Percentiles rank a stretch among this genome's conserved stretches.
Evolutionary conservation across 192 early-diverging fungal genomes (phyloP).

Genomic region (Nowakowskiella sp.): DNA sequence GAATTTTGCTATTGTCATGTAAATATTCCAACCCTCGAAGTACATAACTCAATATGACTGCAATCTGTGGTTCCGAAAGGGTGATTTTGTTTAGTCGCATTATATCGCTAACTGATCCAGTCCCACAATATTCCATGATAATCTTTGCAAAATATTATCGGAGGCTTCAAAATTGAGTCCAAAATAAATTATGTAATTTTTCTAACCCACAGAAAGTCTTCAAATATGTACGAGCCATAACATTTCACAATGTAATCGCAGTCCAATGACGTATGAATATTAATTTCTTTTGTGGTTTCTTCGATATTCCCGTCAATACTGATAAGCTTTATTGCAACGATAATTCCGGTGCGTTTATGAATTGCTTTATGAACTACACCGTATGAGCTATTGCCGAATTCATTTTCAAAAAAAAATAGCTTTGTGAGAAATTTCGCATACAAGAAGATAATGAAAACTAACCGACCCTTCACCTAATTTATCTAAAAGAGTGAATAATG

Average conservation of each 20-base stretch:
- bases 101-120: slow-evolving; percentile 47
- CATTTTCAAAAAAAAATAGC: too few species aligned
- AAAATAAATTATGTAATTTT: background rate
- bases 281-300: slow-evolving; percentile 45
- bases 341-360: slow-evolving; percentile 30
- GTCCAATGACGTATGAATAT: slow-evolving; percentile 40
- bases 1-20: slow-evolving; percentile 49
- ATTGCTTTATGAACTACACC: slow-evolving; percentile 50
- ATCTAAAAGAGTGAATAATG: slow-evolving; percentile 20
- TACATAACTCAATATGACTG: slow-evolving; percentile 37
- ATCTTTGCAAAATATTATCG: slow-evolving; percentile 29
- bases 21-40: slow-evolving; percentile 49
- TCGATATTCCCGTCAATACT: slow-evolving; percentile 39
- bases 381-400: too few species aligned
- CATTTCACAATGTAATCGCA: slow-evolving; percentile 40
- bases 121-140: slow-evolving; percentile 55
- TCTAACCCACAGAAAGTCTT: slow-evolving; percentile 41
- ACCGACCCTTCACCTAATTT: slow-evolving; percentile 39
- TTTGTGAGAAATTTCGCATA: too few species aligned
- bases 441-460: too few species aligned
- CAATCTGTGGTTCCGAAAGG: slow-evolving; percentile 44
- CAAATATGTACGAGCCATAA: slow-evolving; percentile 41
- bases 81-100: slow-evolving; percentile 38
- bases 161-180: background rate
- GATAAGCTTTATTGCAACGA: slow-evolving; percentile 45